phyloP scores from a whole-genome alignment of 345 rosid species.

The Citrus sp. region DNA sequence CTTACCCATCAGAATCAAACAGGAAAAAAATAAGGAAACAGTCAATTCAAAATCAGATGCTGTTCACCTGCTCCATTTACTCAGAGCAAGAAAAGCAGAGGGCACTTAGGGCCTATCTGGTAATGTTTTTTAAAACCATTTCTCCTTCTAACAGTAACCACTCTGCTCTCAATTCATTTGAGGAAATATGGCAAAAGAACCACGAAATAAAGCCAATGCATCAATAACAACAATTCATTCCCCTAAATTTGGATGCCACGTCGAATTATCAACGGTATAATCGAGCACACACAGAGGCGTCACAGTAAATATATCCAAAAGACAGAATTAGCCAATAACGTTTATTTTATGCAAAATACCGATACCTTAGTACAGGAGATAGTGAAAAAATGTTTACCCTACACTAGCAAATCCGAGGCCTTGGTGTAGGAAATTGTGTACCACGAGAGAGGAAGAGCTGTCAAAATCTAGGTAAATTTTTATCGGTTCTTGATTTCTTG shows the following conservation, averaged over 20 bases:
- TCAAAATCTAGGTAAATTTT: not conserved
- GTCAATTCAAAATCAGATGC: not conserved
- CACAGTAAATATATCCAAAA: not conserved
- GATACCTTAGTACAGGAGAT: too few species aligned
- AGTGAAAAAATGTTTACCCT: too few species aligned
- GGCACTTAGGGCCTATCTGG: not conserved
- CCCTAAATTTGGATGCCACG: not conserved
- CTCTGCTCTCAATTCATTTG: too few species aligned
- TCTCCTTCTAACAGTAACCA: too few species aligned
- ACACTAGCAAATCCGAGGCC: too few species aligned
- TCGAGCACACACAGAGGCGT: not conserved
- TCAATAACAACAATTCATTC: not conserved
- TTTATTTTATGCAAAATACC: not conserved
- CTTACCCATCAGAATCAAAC: too few species aligned
- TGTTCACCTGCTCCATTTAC: not conserved
- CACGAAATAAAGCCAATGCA: not conserved
- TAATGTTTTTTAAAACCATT: not conserved
- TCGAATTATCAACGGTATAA: not conserved
- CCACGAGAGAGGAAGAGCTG: not conserved
- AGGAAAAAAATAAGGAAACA: not conserved
- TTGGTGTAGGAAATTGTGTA: not conserved
- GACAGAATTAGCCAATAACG: not conserved
- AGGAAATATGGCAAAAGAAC: not conserved
- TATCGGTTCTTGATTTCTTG: not conserved
- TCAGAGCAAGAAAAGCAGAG: not conserved